Evolutionary conservation across 805 yeast species (phyloP).

Genomic region (Dipodascus geniculatus): DNA sequence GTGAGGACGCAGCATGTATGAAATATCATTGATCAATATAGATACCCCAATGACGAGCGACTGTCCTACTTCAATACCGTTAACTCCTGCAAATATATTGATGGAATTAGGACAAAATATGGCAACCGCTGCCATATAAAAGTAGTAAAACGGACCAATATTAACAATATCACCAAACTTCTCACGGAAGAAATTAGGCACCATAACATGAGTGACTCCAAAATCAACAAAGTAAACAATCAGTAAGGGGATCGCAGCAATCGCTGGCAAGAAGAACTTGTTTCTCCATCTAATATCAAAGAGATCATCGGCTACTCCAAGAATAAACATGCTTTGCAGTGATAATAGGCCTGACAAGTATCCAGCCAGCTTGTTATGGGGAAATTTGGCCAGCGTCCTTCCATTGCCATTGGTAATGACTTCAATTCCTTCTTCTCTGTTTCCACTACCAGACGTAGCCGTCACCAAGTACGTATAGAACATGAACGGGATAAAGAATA

Average conservation of each 20-base stretch:
- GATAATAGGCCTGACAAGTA: slow-evolving; percentile 78
- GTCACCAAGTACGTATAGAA: slow-evolving; percentile 66
- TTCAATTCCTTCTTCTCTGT: slow-evolving; percentile 33
- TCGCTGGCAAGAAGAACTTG: slow-evolving; percentile 89
- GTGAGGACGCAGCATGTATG: slow-evolving; percentile 40
- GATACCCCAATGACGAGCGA: slow-evolving; percentile 64
- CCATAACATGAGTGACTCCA: slow-evolving; percentile 76
- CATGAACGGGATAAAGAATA: slow-evolving; percentile 76
- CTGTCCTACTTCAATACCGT: slow-evolving; percentile 96
- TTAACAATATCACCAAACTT: slow-evolving; percentile 38
- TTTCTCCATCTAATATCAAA: slow-evolving; percentile 97
- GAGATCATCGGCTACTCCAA: slow-evolving; percentile 89
- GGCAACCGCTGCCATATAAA: slow-evolving; percentile 82
- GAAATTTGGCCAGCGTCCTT: slow-evolving; percentile 33
- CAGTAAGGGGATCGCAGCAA: slow-evolving; percentile 83
- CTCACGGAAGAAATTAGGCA: slow-evolving; percentile 36
- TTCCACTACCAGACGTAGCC: slow-evolving; percentile 47
- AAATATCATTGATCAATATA: slow-evolving; percentile 62
- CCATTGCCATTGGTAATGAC: slow-evolving; percentile 9
- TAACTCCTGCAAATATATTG: slow-evolving; percentile 90
- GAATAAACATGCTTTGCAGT: slow-evolving; percentile 66
- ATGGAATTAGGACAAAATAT: slow-evolving; percentile 95
- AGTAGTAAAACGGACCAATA: slow-evolving; percentile 68
- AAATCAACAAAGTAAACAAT: slow-evolving; percentile 89
- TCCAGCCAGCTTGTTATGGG: slow-evolving; percentile 74